Conservation (phyloP, 2,329 filamentous ascomycete genomes). For the Microdochium bolleyi region DNA sequence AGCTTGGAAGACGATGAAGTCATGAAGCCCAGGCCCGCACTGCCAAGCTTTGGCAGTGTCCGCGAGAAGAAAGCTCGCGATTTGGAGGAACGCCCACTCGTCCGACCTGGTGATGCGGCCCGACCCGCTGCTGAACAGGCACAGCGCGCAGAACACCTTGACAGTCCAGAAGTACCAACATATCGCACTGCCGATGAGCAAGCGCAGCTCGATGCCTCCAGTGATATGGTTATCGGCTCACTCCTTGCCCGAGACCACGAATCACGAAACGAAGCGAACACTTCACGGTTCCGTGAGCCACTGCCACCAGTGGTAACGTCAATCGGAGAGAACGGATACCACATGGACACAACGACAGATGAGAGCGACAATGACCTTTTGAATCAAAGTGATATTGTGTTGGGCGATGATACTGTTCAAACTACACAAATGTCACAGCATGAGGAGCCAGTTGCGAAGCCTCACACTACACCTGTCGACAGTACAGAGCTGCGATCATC, state of each 20-base stretch:
- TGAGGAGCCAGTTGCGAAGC: conserved; percentile 9
- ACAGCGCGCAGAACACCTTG: conserved; percentile 16
- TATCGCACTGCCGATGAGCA: not conserved
- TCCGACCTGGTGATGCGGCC: conserved; percentile 39
- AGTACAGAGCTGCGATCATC: conserved; percentile 9
- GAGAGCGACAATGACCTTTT: conserved; percentile 23
- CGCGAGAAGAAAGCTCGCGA: conserved; percentile 52
- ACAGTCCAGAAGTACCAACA: conserved; percentile 8
- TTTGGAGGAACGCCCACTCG: conserved; percentile 46
- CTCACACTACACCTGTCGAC: conserved; percentile 3
- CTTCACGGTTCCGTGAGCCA: conserved; percentile 52
- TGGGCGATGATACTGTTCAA: conserved; percentile 9
- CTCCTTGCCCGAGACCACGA: conserved; percentile 46
- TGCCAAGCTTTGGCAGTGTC: conserved; percentile 70
- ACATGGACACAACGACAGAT: conserved; percentile 37
- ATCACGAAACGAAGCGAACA: conserved; percentile 46
- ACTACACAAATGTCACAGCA: conserved; percentile 8
- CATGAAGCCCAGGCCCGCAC: conserved; percentile 66
- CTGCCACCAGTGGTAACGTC: conserved; percentile 64
- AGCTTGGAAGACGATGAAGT: conserved; percentile 53
- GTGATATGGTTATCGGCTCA: conserved; percentile 49
- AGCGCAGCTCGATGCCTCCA: conserved; percentile 28
- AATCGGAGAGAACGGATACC: conserved; percentile 56
- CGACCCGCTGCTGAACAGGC: conserved; percentile 16
- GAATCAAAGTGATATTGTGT: conserved; percentile 3